These are phyloP conservation scores for Psilocybe cubensis DNA, from an alignment of 768 basidiomycete genomes.

Conservation along the genomic window DNA sequence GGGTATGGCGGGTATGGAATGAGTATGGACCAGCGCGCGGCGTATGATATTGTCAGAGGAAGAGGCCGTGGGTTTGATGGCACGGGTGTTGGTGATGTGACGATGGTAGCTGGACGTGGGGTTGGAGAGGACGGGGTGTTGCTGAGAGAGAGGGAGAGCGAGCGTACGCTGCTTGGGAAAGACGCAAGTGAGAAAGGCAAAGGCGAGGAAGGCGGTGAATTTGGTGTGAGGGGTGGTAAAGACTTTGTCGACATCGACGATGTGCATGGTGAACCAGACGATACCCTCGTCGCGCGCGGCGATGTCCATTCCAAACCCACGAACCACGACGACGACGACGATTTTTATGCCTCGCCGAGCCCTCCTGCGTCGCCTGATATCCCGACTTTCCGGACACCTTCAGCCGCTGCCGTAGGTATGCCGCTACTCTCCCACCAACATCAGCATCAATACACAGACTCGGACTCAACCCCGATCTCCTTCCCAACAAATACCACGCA, in stretches of 20 bases:
- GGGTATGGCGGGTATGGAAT: background rate
- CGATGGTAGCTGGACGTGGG: conserved; percentile 20
- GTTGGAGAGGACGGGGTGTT: background rate
- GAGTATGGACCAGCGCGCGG: conserved; percentile 23
- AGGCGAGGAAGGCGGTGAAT: too few relatives aligned
- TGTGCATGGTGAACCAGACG: background rate
- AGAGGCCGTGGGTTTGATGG: conserved; percentile 23
- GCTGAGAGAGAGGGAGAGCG: background rate
- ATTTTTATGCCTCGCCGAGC: too few relatives aligned
- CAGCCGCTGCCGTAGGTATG: too few relatives aligned
- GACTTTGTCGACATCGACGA: background rate
- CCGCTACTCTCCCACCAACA: too few relatives aligned
- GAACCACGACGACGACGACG: background rate
- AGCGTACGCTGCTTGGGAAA: background rate
- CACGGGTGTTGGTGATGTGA: conserved; percentile 7
- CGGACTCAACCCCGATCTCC: background rate
- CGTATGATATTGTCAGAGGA: conserved; percentile 39
- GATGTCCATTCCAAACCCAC: too few relatives aligned
- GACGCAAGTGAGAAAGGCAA: background rate
- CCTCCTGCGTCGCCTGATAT: too few relatives aligned
- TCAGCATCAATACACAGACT: background rate
- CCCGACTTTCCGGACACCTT: too few relatives aligned
- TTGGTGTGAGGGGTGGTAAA: too few relatives aligned
- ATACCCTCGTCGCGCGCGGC: background rate
- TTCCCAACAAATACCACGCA: background rate